Conservation (phyloP, 768 basidiomycete genomes). For the Podaxis pistillaris region DNA sequence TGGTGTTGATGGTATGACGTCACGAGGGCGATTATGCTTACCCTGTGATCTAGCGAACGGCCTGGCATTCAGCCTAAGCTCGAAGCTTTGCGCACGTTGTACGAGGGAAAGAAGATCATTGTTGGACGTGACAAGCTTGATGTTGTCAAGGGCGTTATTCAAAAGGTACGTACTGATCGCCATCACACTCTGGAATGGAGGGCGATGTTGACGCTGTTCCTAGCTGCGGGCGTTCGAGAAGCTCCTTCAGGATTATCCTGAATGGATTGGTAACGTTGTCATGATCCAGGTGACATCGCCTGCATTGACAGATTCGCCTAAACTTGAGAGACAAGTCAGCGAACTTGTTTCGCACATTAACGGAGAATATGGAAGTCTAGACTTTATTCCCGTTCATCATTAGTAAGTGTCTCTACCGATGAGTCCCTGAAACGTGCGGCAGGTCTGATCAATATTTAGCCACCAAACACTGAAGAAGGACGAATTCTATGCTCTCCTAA, state of each 20-base stretch:
- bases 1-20: background rate
- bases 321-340: constrained; percentile 89
- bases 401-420: constrained; percentile 58
- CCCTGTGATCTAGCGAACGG: constrained; percentile 42
- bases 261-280: constrained; percentile 91
- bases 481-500: constrained; percentile 94
- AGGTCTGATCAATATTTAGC: constrained; percentile 37
- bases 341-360: constrained; percentile 95
- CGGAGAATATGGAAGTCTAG: constrained; percentile 89
- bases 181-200: background rate
- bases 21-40: constrained; percentile 7
- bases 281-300: constrained; percentile 94
- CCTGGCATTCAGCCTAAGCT: constrained; percentile 91
- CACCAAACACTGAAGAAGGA: constrained; percentile 97
- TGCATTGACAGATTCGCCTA: constrained; percentile 86
- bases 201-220: background rate
- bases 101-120: constrained; percentile 98
- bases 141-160: constrained; percentile 96
- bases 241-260: constrained; percentile 87
- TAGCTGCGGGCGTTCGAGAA: constrained; percentile 95
- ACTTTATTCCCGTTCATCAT: constrained; percentile 97
- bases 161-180: constrained; percentile 61
- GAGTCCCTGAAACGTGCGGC: too few relatives aligned
- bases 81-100: constrained; percentile 76
- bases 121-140: constrained; percentile 97